A percentile compares a stretch with the other conserved stretches of the same genome.
Conservation (phyloP, 225 moss, liverwort and hornwort species). For the Antitrichia curtipendula region DNA sequence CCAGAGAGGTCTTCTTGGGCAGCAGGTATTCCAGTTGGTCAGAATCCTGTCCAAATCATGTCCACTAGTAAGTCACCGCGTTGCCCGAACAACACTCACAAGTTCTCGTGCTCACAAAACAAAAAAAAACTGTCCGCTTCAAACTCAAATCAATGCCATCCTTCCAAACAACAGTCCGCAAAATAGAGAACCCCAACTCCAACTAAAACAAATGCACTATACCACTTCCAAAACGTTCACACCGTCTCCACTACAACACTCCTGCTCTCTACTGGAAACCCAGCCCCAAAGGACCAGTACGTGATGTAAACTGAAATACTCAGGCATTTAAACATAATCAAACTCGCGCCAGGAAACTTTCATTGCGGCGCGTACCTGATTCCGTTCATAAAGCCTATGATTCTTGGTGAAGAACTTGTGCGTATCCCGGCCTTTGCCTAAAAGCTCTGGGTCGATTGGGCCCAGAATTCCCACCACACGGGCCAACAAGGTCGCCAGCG, state of each 20-base stretch:
- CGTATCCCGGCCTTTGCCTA: conserved; percentile 73
- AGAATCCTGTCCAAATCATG: conserved; percentile 43
- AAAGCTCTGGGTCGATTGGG: conserved; percentile 76
- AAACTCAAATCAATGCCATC: neutral
- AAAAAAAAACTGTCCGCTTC: neutral
- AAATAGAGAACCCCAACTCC: neutral
- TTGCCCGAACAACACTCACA: neutral
- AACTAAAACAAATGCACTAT: neutral
- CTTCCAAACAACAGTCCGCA: neutral
- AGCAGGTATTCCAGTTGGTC: conserved; percentile 75
- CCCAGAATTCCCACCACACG: conserved; percentile 93
- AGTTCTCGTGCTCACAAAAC: neutral
- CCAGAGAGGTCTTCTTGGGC: conserved; percentile 84
- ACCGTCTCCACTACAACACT: neutral
- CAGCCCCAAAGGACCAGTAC: conserved; percentile 10
- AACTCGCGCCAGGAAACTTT: neutral
- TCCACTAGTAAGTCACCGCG: neutral
- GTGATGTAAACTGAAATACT: neutral
- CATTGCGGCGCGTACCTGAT: conserved; percentile 40
- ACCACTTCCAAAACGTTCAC: neutral
- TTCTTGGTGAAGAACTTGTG: conserved; percentile 94
- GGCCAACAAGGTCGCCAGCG: conserved; percentile 85
- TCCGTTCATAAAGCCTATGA: conserved; percentile 86
- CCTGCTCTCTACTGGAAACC: neutral
- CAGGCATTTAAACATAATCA: neutral